Conservation (phyloP, 2,329 filamentous ascomycete genomes). For the Macrophomina phaseolina region DNA sequence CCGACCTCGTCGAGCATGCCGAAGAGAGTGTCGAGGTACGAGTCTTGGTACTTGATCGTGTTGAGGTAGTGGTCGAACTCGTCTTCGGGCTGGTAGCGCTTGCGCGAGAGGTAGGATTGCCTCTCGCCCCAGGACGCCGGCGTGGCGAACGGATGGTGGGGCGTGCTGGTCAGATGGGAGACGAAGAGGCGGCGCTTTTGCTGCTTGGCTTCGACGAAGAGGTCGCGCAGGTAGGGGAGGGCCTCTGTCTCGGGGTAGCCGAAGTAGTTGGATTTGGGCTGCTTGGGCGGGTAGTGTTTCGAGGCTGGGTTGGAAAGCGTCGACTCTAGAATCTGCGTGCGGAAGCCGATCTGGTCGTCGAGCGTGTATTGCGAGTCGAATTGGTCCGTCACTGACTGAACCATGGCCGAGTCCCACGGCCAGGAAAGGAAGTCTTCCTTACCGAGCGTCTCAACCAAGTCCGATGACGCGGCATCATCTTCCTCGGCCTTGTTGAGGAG, state of each 20-base stretch:
- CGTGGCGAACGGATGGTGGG: conserved; percentile 52
- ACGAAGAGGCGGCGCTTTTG: conserved; percentile 44
- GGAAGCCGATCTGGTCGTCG: conserved; percentile 46
- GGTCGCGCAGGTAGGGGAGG: conserved; percentile 46
- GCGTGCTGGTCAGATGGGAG: conserved; percentile 45
- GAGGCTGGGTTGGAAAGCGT: conserved; percentile 35
- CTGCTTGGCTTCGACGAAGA: conserved; percentile 38
- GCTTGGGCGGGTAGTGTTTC: conserved; percentile 40
- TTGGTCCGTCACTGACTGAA: conserved; percentile 48
- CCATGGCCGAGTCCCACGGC: conserved; percentile 31
- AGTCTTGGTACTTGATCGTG: conserved; percentile 47
- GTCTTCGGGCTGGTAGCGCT: conserved; percentile 16
- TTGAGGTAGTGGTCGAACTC: conserved; percentile 50
- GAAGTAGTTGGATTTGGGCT: conserved; percentile 51
- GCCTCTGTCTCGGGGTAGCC: conserved; percentile 51
- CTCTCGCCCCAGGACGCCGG: conserved; percentile 35
- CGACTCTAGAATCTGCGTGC: neutral
- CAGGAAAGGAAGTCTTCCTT: conserved; percentile 14
- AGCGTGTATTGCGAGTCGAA: conserved; percentile 46
- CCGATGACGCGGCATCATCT: neutral
- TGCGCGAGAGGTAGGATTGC: conserved; percentile 13
- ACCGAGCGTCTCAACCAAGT: conserved; percentile 1
- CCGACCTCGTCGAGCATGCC: conserved; percentile 50
- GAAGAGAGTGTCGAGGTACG: conserved; percentile 48
- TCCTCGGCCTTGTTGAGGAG: conserved; percentile 40